phyloP scores from a whole-genome alignment of 2,329 filamentous ascomycete species.

The Talaromyces sp. region DNA sequence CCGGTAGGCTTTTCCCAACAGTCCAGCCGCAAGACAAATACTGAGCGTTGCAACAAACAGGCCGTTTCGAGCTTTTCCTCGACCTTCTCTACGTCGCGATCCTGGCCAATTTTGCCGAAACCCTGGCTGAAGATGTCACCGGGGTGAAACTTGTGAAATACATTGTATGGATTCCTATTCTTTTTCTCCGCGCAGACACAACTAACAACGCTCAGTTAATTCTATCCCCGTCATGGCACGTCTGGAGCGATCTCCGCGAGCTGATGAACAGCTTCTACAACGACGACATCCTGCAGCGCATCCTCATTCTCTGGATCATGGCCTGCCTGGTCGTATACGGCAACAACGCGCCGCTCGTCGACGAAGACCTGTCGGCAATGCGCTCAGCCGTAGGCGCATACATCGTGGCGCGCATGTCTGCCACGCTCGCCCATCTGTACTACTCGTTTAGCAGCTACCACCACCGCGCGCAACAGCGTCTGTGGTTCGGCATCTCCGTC shows the following conservation, averaged over 20 bases:
- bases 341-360: constrained; percentile 44
- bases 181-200: background rate
- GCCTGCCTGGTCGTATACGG: constrained; percentile 45
- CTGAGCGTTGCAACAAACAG: constrained; percentile 10
- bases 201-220: constrained; percentile 27
- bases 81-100: constrained; percentile 48
- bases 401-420: constrained; percentile 41
- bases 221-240: constrained; percentile 46
- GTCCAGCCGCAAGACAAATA: background rate
- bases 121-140: constrained; percentile 43
- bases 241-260: constrained; percentile 48
- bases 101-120: constrained; percentile 48
- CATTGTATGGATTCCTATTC: constrained; percentile 21
- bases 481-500: constrained; percentile 40
- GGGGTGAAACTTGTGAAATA: constrained; percentile 44
- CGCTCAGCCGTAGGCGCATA: constrained; percentile 45
- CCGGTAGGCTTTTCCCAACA: constrained; percentile 20
- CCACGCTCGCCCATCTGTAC: constrained; percentile 33
- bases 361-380: constrained; percentile 41
- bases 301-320: constrained; percentile 50
- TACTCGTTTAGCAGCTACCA: constrained; percentile 46
- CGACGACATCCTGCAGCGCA: constrained; percentile 45
- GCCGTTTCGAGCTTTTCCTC: constrained; percentile 47
- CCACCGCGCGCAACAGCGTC: constrained; percentile 42
- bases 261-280: constrained; percentile 52